Base-by-base conservation (phyloP, 768 basidiomycete genomes). In the Xerocomus spinulosus region DNA sequence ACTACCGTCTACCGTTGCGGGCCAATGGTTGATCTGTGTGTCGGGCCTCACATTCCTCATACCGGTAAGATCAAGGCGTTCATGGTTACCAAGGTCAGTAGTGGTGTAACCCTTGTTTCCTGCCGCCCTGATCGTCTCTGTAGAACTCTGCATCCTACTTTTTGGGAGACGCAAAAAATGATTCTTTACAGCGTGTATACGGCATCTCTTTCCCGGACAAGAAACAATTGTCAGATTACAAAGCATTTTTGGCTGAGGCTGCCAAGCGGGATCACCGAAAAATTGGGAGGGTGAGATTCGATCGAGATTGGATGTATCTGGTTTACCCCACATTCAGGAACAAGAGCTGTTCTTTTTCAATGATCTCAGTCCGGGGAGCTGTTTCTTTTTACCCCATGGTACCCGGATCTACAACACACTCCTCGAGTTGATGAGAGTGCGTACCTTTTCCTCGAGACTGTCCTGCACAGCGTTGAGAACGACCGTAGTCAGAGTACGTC, bases 281-380 rank as follows among this genome's bases (percentile, higher is more conserved):
- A 73, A 98, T 99, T 49, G 96, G 91, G 46, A 92, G 85, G 73
- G 81, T 82, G 47, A 46, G 67, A 42, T 46, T 43, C 20, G 42
- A 49, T 40, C 17, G 20, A 33, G 30, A 30, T 32, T 13, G 8
- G 15, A 9, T 9, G 5, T 35, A 40, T 26, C 20, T 37, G 6
- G 25, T 24, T 48, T 52, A 43, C 49, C 25, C 51, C 49, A 5
- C 48, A 44, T 47, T 20, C 57, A 82, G 80, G 93, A 97, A 57
- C 96, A 99, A 76, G 96, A 99, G 58, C 73, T 99, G 9, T 99
- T 93, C 78, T 95, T 97, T 78, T 98, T 97, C 80, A 90, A 96
- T 66, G 96, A 98, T 52, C 72, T 92, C 33, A 93, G 90, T 57
- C 96, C 96, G 2, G 96, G 96, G 51, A 89, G 85, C 62, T 85